A percentile compares a stretch with the other conserved stretches of the same genome.
Conservation (phyloP, 2,329 filamentous ascomycete species). For the Parastagonospora avenae region DNA sequence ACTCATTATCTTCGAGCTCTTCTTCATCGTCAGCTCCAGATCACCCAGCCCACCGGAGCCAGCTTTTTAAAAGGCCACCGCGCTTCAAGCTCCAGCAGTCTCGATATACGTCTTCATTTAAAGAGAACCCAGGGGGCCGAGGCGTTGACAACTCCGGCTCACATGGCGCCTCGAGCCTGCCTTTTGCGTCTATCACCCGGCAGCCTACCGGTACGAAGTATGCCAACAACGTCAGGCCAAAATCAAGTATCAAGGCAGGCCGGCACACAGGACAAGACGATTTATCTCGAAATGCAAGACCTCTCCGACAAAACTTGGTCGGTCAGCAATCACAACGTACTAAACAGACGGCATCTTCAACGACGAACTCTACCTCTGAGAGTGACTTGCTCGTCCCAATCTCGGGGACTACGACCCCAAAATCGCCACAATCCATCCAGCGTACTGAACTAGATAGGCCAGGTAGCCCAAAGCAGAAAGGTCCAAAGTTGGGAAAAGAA, state of each 20-base stretch:
- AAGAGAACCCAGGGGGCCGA: slow-evolving; percentile 39
- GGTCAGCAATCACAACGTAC: slow-evolving; percentile 26
- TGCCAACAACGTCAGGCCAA: slow-evolving; percentile 11
- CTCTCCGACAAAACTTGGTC: slow-evolving; percentile 16
- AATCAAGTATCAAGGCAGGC: not conserved
- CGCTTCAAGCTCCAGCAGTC: slow-evolving; percentile 40
- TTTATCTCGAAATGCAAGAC: slow-evolving; percentile 3
- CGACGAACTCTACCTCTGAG: slow-evolving; percentile 50
- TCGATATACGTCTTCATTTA: slow-evolving; percentile 29
- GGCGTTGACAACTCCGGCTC: slow-evolving; percentile 61
- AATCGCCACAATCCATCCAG: slow-evolving; percentile 58
- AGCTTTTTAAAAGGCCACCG: slow-evolving; percentile 51
- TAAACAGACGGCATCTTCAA: slow-evolving; percentile 57
- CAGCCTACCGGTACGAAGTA: slow-evolving; percentile 9
- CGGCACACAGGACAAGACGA: slow-evolving; percentile 16
- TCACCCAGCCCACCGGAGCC: slow-evolving; percentile 49
- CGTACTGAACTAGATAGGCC: slow-evolving; percentile 63
- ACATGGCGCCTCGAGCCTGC: slow-evolving; percentile 49
- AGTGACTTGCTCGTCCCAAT: slow-evolving; percentile 31
- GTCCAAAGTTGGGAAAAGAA: slow-evolving; percentile 26
- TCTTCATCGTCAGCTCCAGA: slow-evolving; percentile 43
- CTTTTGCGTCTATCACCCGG: slow-evolving; percentile 47
- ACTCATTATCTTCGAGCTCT: slow-evolving; percentile 37
- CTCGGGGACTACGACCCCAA: slow-evolving; percentile 22
- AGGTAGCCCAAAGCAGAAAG: slow-evolving; percentile 54